phyloP scores from a whole-genome alignment of 108 stramenopile genomes.

The Cyclotella distinguenda region DNA sequence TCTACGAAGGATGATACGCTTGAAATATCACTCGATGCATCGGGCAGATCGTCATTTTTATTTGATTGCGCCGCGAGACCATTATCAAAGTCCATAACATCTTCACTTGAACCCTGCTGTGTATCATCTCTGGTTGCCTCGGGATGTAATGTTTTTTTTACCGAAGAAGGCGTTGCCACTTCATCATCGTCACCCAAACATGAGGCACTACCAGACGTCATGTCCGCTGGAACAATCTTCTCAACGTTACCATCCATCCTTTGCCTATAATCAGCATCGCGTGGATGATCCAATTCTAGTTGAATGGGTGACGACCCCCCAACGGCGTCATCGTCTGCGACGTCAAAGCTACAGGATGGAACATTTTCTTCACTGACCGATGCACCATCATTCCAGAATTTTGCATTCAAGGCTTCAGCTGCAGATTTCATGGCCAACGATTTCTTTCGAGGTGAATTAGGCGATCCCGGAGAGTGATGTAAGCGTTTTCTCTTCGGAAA shows the following conservation, averaged over 20 bases:
- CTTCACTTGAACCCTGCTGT: neutral
- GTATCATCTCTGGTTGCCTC: neutral
- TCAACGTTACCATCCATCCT: conserved; percentile 8
- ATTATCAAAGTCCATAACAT: conserved; percentile 23
- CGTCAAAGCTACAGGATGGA: conserved; percentile 33
- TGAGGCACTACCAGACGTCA: conserved; percentile 14
- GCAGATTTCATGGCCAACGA: conserved; percentile 14
- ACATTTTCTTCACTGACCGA: conserved; percentile 33
- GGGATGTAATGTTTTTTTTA: neutral
- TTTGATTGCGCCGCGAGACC: conserved; percentile 3
- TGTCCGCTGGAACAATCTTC: conserved; percentile 21
- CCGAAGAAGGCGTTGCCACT: conserved; percentile 15
- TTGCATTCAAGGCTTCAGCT: conserved; percentile 25
- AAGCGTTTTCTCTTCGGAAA: conserved; percentile 22
- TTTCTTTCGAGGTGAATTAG: conserved; percentile 3
- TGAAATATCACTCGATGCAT: conserved; percentile 18
- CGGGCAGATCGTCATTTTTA: conserved; percentile 9
- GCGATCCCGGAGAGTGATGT: conserved; percentile 1
- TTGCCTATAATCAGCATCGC: neutral
- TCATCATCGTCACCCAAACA: conserved; percentile 12
- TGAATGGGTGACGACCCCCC: conserved; percentile 42
- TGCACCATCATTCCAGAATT: conserved; percentile 39
- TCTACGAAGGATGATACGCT: conserved; percentile 35
- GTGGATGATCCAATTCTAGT: neutral
- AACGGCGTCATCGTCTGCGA: conserved; percentile 19